These are phyloP conservation scores for Beauveria sp. DNA, from an alignment of 2,329 filamentous ascomycete genomes.

Conservation along the genomic window DNA sequence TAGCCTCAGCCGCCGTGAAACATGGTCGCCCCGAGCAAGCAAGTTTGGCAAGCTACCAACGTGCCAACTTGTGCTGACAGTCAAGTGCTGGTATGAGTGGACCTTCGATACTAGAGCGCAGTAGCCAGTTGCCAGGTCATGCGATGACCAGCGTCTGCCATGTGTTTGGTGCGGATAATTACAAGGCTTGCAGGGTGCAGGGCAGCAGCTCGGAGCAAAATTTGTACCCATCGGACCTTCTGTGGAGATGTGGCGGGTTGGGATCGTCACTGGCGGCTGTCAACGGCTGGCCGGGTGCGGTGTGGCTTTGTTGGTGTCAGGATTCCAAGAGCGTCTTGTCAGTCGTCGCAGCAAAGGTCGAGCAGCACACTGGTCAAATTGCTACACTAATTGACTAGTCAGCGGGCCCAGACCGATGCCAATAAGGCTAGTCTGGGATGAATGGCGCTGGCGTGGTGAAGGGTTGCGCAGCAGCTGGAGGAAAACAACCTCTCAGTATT, in stretches of 20 bases:
- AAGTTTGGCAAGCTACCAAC: too few relatives aligned
- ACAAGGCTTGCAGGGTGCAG: neutral
- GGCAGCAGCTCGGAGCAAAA: neutral
- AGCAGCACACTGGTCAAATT: neutral
- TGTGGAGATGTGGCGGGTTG: constrained; percentile 5
- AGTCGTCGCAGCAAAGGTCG: neutral
- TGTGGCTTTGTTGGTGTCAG: neutral
- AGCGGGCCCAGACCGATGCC: neutral
- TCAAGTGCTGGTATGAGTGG: neutral
- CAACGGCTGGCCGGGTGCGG: constrained; percentile 13
- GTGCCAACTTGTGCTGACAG: neutral
- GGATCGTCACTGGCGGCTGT: neutral
- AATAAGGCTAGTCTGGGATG: neutral
- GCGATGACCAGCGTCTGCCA: neutral
- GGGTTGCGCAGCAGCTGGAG: neutral
- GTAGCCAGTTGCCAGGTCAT: neutral
- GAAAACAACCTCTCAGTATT: neutral
- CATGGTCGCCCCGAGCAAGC: neutral
- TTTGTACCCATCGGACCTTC: constrained; percentile 10
- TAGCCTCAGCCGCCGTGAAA: neutral
- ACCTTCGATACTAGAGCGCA: neutral
- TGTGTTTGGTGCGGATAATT: neutral
- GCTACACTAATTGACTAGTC: neutral
- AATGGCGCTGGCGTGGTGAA: neutral
- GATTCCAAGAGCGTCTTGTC: neutral